Evolutionary conservation across 2,329 filamentous ascomycete genomes (phyloP).

Genomic region (Ramularia collo-cygni): DNA sequence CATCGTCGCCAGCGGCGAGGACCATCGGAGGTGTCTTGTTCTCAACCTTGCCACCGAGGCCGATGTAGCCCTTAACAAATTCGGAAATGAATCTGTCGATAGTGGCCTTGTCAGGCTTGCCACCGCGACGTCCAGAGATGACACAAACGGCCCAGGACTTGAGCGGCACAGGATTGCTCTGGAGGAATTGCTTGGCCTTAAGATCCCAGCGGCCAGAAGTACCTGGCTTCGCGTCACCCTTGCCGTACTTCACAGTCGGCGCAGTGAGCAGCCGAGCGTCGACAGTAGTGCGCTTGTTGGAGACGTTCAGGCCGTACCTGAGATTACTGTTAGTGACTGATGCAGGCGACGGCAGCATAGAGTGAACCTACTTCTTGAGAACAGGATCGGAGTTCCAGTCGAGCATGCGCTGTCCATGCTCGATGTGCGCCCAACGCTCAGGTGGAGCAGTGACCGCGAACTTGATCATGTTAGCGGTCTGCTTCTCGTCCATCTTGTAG

Average conservation of each 20-base stretch:
- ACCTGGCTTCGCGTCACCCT: conserved; percentile 51
- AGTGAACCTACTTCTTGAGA: conserved; percentile 45
- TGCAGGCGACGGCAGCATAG: too few species aligned
- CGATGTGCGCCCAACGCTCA: conserved; percentile 62
- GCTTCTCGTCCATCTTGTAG: conserved; percentile 51
- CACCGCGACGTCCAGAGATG: conserved; percentile 50
- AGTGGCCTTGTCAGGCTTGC: conserved; percentile 35
- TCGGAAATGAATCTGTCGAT: conserved; percentile 50
- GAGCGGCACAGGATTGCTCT: conserved; percentile 52
- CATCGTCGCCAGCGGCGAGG: conserved; percentile 29
- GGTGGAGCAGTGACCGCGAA: conserved; percentile 75
- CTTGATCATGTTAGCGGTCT: conserved; percentile 86
- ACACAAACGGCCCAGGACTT: conserved; percentile 69
- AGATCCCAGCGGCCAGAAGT: conserved; percentile 79
- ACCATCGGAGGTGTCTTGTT: conserved; percentile 40
- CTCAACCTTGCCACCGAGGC: conserved; percentile 54
- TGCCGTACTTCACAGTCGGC: conserved; percentile 63
- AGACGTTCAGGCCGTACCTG: conserved; percentile 65
- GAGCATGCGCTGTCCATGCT: conserved; percentile 59
- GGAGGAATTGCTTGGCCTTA: conserved; percentile 69
- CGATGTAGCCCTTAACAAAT: conserved; percentile 55
- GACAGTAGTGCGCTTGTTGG: conserved; percentile 51
- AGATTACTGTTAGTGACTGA: too few species aligned
- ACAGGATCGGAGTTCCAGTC: conserved; percentile 63
- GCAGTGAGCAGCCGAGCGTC: conserved; percentile 64